phyloP scores from a whole-genome alignment of 345 rosid species.

The Populus euphratica region DNA sequence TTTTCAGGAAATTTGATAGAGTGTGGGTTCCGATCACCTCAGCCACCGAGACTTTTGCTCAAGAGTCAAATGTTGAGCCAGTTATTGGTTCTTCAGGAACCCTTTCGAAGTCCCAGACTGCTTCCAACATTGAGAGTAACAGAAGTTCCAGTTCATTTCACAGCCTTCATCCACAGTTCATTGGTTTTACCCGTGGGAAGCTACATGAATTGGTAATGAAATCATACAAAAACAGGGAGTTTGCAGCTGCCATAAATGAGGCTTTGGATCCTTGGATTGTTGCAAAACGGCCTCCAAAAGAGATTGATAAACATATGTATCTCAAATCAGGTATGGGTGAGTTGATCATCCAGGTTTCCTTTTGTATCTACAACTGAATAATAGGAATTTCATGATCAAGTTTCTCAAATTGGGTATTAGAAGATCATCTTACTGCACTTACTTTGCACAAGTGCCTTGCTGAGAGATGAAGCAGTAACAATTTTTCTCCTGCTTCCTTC shows the following conservation, averaged over 20 bases:
- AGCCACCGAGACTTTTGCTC: constrained; percentile 40
- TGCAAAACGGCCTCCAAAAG: constrained; percentile 91
- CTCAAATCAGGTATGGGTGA: constrained; percentile 67
- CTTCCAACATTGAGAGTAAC: constrained; percentile 23
- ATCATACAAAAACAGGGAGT: constrained; percentile 88
- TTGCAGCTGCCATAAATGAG: constrained; percentile 94
- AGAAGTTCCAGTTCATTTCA: constrained; percentile 48
- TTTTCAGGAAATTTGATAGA: constrained; percentile 81
- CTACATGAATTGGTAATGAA: constrained; percentile 96
- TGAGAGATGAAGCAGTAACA: neutral
- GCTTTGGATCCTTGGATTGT: constrained; percentile 95
- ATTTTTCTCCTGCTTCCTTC: neutral
- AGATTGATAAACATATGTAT: constrained; percentile 67
- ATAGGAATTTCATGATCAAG: neutral
- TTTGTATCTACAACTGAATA: neutral
- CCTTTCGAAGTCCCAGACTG: constrained; percentile 30
- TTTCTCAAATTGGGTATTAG: neutral
- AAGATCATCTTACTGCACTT: neutral
- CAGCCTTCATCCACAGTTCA: constrained; percentile 77
- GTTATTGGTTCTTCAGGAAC: constrained; percentile 40
- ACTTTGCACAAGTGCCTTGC: neutral
- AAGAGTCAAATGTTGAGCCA: constrained; percentile 29
- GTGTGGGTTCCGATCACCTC: constrained; percentile 81
- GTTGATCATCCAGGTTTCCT: neutral
- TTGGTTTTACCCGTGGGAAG: constrained; percentile 88